Evolutionary conservation across 2,329 filamentous ascomycete species (phyloP), one percentile per base, ranked within the genome.

Genomic region (Diaporthe sp.): DNA sequence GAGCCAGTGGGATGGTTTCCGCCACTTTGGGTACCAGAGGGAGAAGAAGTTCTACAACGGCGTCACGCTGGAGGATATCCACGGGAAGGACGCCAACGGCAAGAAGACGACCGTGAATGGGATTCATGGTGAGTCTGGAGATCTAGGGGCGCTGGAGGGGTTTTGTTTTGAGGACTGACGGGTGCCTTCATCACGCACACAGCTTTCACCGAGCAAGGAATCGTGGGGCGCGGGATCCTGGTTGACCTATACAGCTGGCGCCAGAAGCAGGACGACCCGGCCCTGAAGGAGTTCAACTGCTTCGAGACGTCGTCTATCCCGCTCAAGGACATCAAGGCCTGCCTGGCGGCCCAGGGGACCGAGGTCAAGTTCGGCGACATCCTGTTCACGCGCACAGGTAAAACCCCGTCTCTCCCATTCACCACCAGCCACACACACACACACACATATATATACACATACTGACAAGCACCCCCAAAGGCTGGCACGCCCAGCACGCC

Each of bases 1-100:
- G 50, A 88, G 86, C 56, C 89, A 91, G 79, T 91, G 88, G 88
- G 89, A 90, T 77, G 88, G 88, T 0, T 80, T 90, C 35, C 83
- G 88, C 17, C 87, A 89, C 76, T 89, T 85, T 73, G 87, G 78
- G 22, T 88, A 88, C 75, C 85, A 88, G 78, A 83, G 85, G 61
- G 86, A 87, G 77, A 68, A 76, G 56, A 75, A 77, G 35, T 84
- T 83, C 77, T 83, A 83, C 73, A 81, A 81, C 73, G 81, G 81
- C 37, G 80, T 82, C 17, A 79, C 82, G 22, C 66, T 84, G 22
- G 82, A 83, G 65, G 77, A 79, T 39, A 76, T 73, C n/a, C 70
- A 79, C 58, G 82, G 81, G 10, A 79, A 79, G 22, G 78, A 76
- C 17, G 76, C 71, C 19, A 73, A 78, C 35, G 81, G 79, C 25